Evolutionary conservation across 2,329 filamentous ascomycete genomes (phyloP).

Genomic region (Delphinella strobiligena): DNA sequence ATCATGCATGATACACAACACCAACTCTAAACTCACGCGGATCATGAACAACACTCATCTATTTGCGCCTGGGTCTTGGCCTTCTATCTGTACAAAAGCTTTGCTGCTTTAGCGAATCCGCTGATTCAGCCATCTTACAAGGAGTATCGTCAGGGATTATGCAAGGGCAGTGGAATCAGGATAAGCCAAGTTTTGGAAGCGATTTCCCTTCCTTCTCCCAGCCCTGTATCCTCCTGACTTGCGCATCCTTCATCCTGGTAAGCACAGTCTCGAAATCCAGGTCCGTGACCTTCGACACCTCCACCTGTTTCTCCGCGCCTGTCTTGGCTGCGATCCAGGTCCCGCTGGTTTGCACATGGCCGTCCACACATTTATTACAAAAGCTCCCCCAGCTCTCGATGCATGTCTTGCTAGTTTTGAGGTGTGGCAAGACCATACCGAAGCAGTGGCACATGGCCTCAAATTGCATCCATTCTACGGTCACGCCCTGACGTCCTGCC

Average conservation of each 20-base stretch:
- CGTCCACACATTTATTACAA: constrained; percentile 17
- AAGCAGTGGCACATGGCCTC: constrained; percentile 73
- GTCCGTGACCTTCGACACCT: constrained; percentile 13
- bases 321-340: constrained; percentile 18
- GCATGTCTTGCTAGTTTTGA: constrained; percentile 20
- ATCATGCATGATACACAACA: no score
- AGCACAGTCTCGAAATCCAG: constrained; percentile 12
- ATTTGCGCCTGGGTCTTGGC: no score
- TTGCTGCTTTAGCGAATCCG: no score
- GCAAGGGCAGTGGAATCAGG: no score
- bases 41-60: no score
- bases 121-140: no score
- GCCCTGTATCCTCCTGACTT: constrained; percentile 18
- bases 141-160: no score
- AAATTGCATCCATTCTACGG: constrained; percentile 57
- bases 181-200: constrained; percentile 21
- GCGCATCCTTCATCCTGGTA: constrained; percentile 17
- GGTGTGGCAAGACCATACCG: constrained; percentile 28
- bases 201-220: constrained; percentile 21
- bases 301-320: constrained; percentile 17
- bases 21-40: no score
- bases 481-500: constrained; percentile 45
- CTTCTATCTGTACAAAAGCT: no score
- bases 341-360: constrained; percentile 17
- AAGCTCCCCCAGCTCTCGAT: constrained; percentile 25